These are phyloP conservation scores for Aspergillus ochraceus DNA, from an alignment of 2,329 filamentous ascomycete genomes.

Conservation along the genomic window DNA sequence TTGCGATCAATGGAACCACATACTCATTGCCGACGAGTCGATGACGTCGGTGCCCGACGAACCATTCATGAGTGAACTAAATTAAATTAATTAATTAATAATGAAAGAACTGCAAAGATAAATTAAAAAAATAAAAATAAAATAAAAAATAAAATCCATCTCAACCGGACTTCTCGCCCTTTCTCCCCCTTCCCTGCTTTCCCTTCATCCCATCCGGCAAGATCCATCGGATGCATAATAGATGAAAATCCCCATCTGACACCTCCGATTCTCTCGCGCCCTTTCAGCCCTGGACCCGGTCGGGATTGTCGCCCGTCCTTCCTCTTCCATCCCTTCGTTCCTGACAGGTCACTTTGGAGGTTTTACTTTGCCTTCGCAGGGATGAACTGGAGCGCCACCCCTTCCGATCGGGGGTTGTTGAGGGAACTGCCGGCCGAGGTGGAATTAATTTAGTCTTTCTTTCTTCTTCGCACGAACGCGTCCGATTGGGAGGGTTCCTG, in stretches of 20 bases:
- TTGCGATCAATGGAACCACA: background rate
- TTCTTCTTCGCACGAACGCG: background rate
- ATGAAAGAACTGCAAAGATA: background rate
- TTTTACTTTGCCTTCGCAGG: background rate
- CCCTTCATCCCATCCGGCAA: background rate
- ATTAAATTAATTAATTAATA: background rate
- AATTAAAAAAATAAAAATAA: background rate
- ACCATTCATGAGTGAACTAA: background rate
- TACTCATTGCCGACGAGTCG: background rate
- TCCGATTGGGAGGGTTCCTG: background rate
- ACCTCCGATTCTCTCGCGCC: background rate
- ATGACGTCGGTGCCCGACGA: background rate
- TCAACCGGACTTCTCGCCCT: no score
- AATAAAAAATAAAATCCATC: no score
- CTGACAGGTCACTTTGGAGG: background rate
- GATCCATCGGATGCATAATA: background rate
- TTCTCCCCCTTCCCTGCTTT: no score
- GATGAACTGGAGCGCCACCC: background rate
- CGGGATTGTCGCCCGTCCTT: background rate
- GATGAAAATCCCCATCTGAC: background rate
- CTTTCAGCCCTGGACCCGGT: background rate
- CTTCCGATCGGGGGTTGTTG: background rate
- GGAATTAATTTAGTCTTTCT: background rate
- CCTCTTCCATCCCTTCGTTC: background rate
- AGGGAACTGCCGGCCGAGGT: background rate